phyloP scores from a whole-genome alignment of 2,329 filamentous ascomycete species.

The Diaporthe sp. region DNA sequence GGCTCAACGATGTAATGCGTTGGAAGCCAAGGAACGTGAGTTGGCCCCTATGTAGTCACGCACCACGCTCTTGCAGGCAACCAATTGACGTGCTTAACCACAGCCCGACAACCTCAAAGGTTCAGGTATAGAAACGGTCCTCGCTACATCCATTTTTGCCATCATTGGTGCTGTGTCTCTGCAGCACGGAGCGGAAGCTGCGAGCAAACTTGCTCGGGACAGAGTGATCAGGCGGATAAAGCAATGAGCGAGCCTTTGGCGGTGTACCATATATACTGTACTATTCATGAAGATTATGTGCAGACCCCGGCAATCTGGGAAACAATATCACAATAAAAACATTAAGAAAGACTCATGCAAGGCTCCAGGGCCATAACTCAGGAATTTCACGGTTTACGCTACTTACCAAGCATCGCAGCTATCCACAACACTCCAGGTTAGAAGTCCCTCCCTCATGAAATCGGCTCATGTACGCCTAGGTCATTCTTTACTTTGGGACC shows the following conservation, averaged over 20 bases:
- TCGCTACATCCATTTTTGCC: constrained; percentile 84
- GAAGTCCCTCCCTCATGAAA: not conserved
- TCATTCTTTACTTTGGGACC: not conserved
- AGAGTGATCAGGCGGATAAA: constrained; percentile 72
- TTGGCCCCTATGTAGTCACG: constrained; percentile 28
- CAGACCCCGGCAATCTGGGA: not conserved
- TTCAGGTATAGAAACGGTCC: constrained; percentile 82
- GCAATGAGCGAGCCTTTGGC: constrained; percentile 1
- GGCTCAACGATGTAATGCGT: constrained; percentile 81
- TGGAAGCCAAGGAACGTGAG: constrained; percentile 90
- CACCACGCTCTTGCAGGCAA: not conserved
- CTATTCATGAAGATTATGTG: constrained; percentile 1
- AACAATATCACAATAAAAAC: not conserved
- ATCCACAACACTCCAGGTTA: not conserved
- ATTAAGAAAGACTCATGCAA: not conserved
- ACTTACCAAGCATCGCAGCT: not conserved
- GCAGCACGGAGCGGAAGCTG: constrained; percentile 85
- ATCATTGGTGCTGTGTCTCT: constrained; percentile 92
- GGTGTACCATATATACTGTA: constrained; percentile 31
- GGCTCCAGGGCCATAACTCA: not conserved
- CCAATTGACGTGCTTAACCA: constrained; percentile 13
- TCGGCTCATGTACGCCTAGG: not conserved
- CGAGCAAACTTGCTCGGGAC: constrained; percentile 81
- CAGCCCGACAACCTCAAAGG: constrained; percentile 75
- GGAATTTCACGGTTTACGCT: not conserved